phyloP scores from a whole-genome alignment of 345 rosid genomes.

The Luvunga scandens region DNA sequence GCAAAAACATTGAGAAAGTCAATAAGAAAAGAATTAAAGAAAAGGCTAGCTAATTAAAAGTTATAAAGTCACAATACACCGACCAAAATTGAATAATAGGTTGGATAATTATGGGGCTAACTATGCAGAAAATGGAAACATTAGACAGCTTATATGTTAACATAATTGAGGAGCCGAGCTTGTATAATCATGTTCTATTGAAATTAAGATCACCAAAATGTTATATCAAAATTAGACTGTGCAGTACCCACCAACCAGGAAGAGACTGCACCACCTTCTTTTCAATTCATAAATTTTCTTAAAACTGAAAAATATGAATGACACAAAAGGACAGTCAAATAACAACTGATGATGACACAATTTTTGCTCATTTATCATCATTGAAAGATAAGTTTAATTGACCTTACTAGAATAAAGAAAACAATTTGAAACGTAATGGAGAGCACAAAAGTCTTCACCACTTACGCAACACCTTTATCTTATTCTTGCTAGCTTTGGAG shows the following conservation, averaged over 20 bases:
- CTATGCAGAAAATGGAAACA: constrained; percentile 10
- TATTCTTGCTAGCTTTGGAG: neutral
- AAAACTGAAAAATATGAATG: neutral
- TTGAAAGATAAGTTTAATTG: neutral
- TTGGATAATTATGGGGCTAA: constrained; percentile 9
- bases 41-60: constrained; percentile 1
- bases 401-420: neutral
- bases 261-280: neutral
- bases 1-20: neutral
- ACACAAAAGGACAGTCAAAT: neutral
- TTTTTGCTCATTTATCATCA: no score
- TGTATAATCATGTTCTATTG: neutral
- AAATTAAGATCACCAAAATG: neutral
- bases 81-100: constrained; percentile 22
- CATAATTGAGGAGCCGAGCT: neutral
- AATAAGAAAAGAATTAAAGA: constrained; percentile 19
- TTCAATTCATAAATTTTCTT: neutral
- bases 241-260: neutral
- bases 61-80: constrained; percentile 23
- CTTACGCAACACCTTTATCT: constrained; percentile 1
- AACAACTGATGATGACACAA: neutral
- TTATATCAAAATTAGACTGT: neutral
- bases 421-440: neutral
- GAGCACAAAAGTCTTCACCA: neutral
- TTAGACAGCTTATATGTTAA: neutral